Evolutionary conservation across 2,329 filamentous ascomycete genomes (phyloP).

Genomic region (Aspergillus cejpii): DNA sequence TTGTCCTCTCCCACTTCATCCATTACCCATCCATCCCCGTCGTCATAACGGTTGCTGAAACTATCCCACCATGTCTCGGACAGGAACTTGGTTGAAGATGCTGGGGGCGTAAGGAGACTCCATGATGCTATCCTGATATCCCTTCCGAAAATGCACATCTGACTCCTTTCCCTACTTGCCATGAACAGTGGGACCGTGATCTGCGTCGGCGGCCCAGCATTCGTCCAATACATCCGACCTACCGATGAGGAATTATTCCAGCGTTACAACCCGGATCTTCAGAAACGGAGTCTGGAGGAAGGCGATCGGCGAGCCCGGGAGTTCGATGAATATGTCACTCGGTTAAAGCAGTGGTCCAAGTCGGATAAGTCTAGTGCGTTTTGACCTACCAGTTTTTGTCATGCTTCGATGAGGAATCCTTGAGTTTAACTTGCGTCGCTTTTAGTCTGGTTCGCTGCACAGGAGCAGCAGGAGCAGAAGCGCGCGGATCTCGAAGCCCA

Average conservation of each 20-base stretch:
- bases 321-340: slow-evolving; percentile 78
- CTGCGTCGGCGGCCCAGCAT: slow-evolving; percentile 74
- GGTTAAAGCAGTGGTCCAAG: slow-evolving; percentile 82
- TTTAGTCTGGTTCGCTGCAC: slow-evolving; percentile 37
- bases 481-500: slow-evolving; percentile 21
- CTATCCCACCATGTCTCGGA: slow-evolving; percentile 38
- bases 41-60: neutral
- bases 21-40: neutral
- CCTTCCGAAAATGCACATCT: slow-evolving; percentile 4
- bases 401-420: neutral
- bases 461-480: slow-evolving; percentile 32
- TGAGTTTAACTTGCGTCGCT: neutral
- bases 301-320: slow-evolving; percentile 71
- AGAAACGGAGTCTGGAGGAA: slow-evolving; percentile 75
- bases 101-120: slow-evolving; percentile 53
- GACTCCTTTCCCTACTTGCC: slow-evolving; percentile 5
- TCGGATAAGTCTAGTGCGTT: slow-evolving; percentile 77
- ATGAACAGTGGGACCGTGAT: slow-evolving; percentile 59
- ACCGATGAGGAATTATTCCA: slow-evolving; percentile 86
- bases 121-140: slow-evolving; percentile 4
- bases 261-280: slow-evolving; percentile 90
- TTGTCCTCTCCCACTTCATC: too few relatives aligned
- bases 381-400: neutral
- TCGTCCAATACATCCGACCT: slow-evolving; percentile 66
- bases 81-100: slow-evolving; percentile 59